Conservation (phyloP, 768 basidiomycete species). For the Chalciporus sphaerocephalus region DNA sequence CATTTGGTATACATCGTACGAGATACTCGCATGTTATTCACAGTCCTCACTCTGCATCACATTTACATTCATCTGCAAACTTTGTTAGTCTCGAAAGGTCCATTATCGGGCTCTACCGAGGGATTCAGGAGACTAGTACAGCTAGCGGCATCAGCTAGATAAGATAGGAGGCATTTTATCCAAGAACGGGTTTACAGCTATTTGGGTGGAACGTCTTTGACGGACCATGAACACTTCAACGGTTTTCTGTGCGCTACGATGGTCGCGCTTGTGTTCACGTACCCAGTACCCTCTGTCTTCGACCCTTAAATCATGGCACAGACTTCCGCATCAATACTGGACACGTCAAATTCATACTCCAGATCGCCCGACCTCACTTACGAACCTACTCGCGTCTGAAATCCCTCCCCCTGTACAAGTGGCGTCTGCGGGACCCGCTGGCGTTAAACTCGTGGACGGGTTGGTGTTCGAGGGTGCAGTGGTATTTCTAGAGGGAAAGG, state of each 20-base stretch:
- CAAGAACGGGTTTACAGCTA: background rate
- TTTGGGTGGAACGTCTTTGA: background rate
- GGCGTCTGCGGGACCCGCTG: constrained; percentile 54
- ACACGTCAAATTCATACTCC: constrained; percentile 16
- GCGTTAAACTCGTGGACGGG: constrained; percentile 74
- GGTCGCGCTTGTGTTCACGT: background rate
- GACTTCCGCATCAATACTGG: background rate
- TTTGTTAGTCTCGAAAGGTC: no score
- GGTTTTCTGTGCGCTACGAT: constrained; percentile 8
- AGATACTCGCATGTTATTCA: constrained; percentile 2
- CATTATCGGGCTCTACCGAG: no score
- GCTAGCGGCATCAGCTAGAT: no score
- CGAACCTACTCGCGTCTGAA: constrained; percentile 71
- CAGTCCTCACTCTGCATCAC: constrained; percentile 6
- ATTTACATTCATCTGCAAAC: no score
- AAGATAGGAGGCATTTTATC: no score
- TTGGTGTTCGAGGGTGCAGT: constrained; percentile 72
- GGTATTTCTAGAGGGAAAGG: constrained; percentile 81
- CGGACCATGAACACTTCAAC: background rate
- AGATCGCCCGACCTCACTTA: constrained; percentile 37
- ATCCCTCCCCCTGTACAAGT: constrained; percentile 70
- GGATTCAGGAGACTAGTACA: no score
- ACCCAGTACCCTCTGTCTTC: background rate
- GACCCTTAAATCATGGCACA: background rate
- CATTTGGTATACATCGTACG: no score